Base-by-base conservation (phyloP, 2,329 filamentous ascomycete species). In the Fusarium proliferatum region DNA sequence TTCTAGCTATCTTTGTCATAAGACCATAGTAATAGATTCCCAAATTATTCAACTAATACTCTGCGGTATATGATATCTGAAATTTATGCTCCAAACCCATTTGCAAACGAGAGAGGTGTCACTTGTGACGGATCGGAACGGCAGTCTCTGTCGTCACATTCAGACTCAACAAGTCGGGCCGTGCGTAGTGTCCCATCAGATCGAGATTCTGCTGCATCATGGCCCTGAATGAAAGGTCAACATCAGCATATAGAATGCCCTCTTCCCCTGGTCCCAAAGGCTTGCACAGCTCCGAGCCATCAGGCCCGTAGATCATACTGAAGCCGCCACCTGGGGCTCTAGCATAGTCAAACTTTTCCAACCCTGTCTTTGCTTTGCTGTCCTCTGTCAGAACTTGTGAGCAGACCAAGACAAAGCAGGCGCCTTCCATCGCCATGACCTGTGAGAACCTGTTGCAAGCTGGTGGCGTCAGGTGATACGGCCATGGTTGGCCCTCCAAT, bases 91-190 rank as follows among this genome's bases (percentile, higher is more conserved):
- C 30, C 30, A 30, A 30, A 3, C 10, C 30, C 3, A 30, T 30
- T 30, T 3, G 30, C 30, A 30, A 30, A 11, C 0, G 15, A 1
- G 9, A 43, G 9, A 16, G 9, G 2, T 43, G 7, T 9, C 5
- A 46, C 23, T 19, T 46, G 17, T 46, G 43, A 26, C 43, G 43
- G 9, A 46, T 13, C 11, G 43, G 23, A 19, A 46, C 43, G 3
- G 43, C 43, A 46, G 23, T 46, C 43, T 46, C 43, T 4, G 23
- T 46, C 1, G 23, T 46, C 23, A 46, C 43, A 46, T 46, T 26
- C 1, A 26, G 43, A 28, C 43, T 46, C 8, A 46, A 2, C 43
- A 26, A 41, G 1, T 46, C 43, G 1, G 43, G 43, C 0, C 43
- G 17, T 28, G 43, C 19, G 3, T 46, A 46, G 19, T 28, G 23